Conservation (phyloP, 2,329 filamentous ascomycete genomes). For the Venturia oleaginea region DNA sequence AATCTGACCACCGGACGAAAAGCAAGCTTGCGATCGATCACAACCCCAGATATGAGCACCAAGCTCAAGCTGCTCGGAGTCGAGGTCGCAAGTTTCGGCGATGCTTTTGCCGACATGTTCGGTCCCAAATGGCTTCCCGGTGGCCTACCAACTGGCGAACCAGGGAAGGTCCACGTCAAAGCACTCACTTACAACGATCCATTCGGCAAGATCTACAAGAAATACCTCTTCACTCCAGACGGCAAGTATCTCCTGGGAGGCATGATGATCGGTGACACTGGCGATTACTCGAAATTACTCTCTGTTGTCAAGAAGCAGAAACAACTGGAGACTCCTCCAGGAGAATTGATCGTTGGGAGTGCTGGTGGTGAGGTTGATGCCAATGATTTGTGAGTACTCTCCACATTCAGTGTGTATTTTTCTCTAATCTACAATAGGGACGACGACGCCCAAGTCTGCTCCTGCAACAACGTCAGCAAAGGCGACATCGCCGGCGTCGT, state of each 20-base stretch:
- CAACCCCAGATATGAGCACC: conserved; percentile 76
- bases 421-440: conserved; percentile 33
- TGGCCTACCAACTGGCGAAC: conserved; percentile 34
- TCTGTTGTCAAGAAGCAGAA: conserved; percentile 80
- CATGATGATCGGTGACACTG: conserved; percentile 94
- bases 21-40: conserved; percentile 61
- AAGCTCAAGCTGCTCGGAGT: conserved; percentile 85
- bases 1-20: conserved; percentile 76
- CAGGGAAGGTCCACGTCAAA: conserved; percentile 56
- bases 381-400: conserved; percentile 54
- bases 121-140: conserved; percentile 67
- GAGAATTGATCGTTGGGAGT: conserved; percentile 73
- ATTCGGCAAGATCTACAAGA: conserved; percentile 83
- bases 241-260: conserved; percentile 83
- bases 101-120: conserved; percentile 84
- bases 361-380: conserved; percentile 65
- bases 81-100: conserved; percentile 84
- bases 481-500: conserved; percentile 65
- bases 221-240: conserved; percentile 82
- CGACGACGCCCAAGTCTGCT: conserved; percentile 83
- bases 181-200: conserved; percentile 82
- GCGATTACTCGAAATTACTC: conserved; percentile 81
- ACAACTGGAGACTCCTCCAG: conserved; percentile 64
- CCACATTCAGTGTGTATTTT: too few species aligned
- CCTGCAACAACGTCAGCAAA: conserved; percentile 87